Base-by-base conservation (phyloP, 169 alveolate genomes). In the Prorocentrum cordatum region DNA sequence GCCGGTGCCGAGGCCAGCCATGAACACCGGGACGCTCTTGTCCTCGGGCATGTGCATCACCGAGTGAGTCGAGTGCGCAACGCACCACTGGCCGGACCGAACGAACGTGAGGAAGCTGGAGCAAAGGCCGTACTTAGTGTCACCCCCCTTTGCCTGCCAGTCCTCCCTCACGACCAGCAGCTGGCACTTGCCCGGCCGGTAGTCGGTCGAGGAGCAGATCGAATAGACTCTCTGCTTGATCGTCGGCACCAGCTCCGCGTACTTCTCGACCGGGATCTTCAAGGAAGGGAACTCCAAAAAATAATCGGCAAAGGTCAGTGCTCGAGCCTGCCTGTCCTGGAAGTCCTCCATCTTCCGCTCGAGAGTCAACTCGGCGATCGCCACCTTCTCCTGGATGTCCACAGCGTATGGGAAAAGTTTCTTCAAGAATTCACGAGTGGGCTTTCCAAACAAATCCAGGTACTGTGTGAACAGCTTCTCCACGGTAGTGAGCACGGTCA, bases 21-120 rank as follows among this genome's bases (percentile, higher is more conserved):
- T 79, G 89, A 61, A 79, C 58, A 79, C 27, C 22, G 89, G 89
- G 32, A 35, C 89, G 20, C 66, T 36, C 77, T 59, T 58, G 66
- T 79, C 89, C 89, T 79, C 89, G 1, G 89, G 89, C 38, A 79
- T 58, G 58, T 79, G 89, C 89, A 79, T 79, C 77, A 79, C 89
- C 24, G 89, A 79, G 77, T 79, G 89, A 10, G 89, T 79, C 24
- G 89, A 64, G 22, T 79, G 89, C 24, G 77, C 89, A 12, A 79
- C 73, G 67, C 73, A 61, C 27, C 58, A 39, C 29, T 64, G 42
- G 7, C 89, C 54, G 66, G 5, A 35, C 89, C 89, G 58, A 42
- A 79, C 26, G 50, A 79, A 79, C 77, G 89, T 79, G 50, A 79
- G 61, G 66, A 61, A 79, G 89, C 89, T 79, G 67, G 89, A 79